Evolutionary conservation across 768 basidiomycete genomes (phyloP).

Genomic region (Tylopilus sp.): DNA sequence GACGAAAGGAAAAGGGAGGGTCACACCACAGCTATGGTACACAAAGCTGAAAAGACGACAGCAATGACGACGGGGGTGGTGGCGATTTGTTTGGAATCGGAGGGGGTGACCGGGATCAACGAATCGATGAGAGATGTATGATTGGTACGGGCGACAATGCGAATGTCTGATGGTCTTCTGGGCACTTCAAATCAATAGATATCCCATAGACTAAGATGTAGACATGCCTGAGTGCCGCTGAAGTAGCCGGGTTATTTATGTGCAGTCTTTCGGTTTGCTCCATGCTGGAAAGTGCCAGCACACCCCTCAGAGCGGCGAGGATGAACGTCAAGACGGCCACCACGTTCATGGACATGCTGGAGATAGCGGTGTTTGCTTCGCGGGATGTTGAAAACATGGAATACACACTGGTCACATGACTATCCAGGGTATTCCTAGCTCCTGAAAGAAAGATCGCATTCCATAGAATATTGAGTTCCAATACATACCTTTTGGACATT

Average conservation of each 20-base stretch:
- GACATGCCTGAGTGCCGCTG: slow-evolving; percentile 4
- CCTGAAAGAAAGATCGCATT: no score
- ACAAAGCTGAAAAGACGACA: slow-evolving; percentile 1
- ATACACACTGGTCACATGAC: not conserved
- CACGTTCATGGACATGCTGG: not conserved
- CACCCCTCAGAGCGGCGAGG: not conserved
- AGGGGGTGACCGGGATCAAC: slow-evolving; percentile 4
- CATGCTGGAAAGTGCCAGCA: not conserved
- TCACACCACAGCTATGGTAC: slow-evolving; percentile 11
- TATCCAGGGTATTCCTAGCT: no score
- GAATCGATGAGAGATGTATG: slow-evolving; percentile 15
- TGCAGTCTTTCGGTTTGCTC: not conserved
- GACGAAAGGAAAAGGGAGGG: not conserved
- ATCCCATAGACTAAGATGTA: not conserved
- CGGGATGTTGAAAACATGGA: no score
- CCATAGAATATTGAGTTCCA: no score
- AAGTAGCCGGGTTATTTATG: not conserved
- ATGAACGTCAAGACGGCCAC: not conserved
- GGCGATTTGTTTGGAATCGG: not conserved
- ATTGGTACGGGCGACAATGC: not conserved
- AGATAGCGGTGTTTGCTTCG: no score
- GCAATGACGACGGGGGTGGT: not conserved
- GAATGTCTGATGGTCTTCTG: not conserved
- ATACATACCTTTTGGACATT: no score
- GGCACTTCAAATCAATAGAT: not conserved